Evolutionary conservation across 2,329 filamentous ascomycete species (phyloP), one percentile per base, ranked within the genome.

Genomic region (Phialocephala sp.): DNA sequence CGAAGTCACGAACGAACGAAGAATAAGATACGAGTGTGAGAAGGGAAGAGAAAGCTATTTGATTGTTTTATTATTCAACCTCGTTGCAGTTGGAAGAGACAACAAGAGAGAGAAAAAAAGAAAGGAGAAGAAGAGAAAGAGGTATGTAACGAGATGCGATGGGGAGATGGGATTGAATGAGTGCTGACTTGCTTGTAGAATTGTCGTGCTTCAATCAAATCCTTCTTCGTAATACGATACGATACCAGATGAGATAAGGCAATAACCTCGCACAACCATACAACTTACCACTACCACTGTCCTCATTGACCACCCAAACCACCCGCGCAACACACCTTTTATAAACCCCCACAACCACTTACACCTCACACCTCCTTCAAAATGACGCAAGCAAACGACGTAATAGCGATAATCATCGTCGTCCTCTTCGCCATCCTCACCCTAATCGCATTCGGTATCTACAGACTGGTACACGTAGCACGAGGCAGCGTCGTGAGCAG

Each of bases 361-460:
- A 63, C 55, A 36, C 8, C 24, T 8, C 12, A 27, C 27, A 69
- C 76, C 74, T 76, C 77, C 27, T 3, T 32, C 76, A 80, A 71
- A 71, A 88, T 85, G 83, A 80, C 83, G 72, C 85, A 89, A 77
- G 79, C 84, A 80, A 90, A 90, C 84, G 84, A 89, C 78, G 85
- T 86, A 73, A 89, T 90, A 77, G 87, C 87, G 72, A 82, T 90
- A 77, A 89, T 90, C 75, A 85, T 90, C 78, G 89, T 90, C 77
- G 77, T 90, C 63, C 83, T 90, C 71, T 89, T 90, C 79, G 76
- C 87, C 74, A 78, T 89, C 58, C 83, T 90, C 57, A 85, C 86
- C 62, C 79, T 80, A 66, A 85, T 89, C 63, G 83, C 85, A 8
- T 89, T 89, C 72, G 87, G 85, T 67, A 89, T 89, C 77, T 89